Base-by-base conservation (phyloP, 2,329 filamentous ascomycete species). In the Pleurostoma richardsiae region DNA sequence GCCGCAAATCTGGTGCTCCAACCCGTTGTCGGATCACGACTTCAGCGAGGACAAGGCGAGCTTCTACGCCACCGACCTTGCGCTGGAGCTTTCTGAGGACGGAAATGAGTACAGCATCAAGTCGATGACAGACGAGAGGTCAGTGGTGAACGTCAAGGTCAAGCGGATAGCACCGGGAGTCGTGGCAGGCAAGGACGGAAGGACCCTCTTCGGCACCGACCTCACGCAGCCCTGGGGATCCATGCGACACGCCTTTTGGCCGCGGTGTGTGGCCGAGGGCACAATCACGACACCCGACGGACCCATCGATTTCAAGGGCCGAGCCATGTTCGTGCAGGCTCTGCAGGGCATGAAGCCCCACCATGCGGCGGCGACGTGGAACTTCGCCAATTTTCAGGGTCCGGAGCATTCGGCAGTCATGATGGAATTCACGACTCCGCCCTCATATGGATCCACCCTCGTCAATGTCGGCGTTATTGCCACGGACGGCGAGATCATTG, bases 341-440 rank as follows among this genome's bases (percentile, higher is more conserved):
- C 73, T 97, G 43, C 94, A 97, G 72, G 94, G 91, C 65, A 97
- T 97, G 92, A 99, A 99, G 79, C 94, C 94, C 39, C 94, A 99
- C 67, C 95, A 99, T 65, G 88, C 90, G 49, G 91, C 92, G 51
- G 83, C 88, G 30, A 83, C 80, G 53, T 99, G 94, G 94, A 96
- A 94, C 70, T 99, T 96, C 72, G 77, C 82, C 67, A 82, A 91
- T 70, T 96, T 96, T 73, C 91, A 97, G 65, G 85, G 88, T 10
- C 86, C 90, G 27, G 89, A 76, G 26, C 87, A 90, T 71, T 94
- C 91, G 29, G 92, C 91, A 29, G 71, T 95, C 54, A 75, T 97
- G 74, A 99, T 99, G 94, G 88, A 97, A 67, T 99, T 85, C 67
- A 95, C 83, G 36, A 99, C 94, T 1, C 95, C 94, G 29, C 83